These are phyloP conservation scores for Exophiala sideris DNA, from an alignment of 2,329 filamentous ascomycete genomes.

Conservation along the genomic window DNA sequence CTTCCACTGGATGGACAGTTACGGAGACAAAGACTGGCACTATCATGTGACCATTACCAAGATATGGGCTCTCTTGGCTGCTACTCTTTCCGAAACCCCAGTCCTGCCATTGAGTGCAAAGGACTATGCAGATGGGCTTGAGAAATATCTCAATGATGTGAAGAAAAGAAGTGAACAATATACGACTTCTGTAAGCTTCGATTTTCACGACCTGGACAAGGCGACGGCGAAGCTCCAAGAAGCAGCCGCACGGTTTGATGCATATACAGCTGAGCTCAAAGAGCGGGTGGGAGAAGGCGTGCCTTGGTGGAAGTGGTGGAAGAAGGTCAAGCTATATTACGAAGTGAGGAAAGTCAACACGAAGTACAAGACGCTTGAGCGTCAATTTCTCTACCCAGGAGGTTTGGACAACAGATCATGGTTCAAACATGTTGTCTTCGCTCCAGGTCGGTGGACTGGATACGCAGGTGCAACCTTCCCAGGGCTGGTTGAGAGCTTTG, in stretches of 20 bases:
- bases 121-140: conserved; percentile 60
- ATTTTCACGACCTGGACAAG: conserved; percentile 40
- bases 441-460: conserved; percentile 85
- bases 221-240: conserved; percentile 49
- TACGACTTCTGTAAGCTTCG: conserved; percentile 15
- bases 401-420: conserved; percentile 75
- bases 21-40: conserved; percentile 62
- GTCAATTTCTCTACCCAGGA: conserved; percentile 69
- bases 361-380: conserved; percentile 80
- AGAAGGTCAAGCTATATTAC: conserved; percentile 61
- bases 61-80: conserved; percentile 60
- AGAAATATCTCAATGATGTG: conserved; percentile 39
- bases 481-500: conserved; percentile 61
- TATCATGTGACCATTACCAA: conserved; percentile 64
- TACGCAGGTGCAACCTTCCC: conserved; percentile 73
- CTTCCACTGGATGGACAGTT: conserved; percentile 78
- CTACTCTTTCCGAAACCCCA: conserved; percentile 59
- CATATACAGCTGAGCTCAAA: conserved; percentile 45
- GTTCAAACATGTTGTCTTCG: conserved; percentile 96
- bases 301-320: conserved; percentile 76
- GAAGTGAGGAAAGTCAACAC: conserved; percentile 67
- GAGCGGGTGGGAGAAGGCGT: conserved; percentile 50
- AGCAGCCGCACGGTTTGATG: conserved; percentile 52
- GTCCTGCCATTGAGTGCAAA: conserved; percentile 63
- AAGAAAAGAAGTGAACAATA: conserved; percentile 24